Percentiles rank a stretch among this genome's conserved stretches.
Evolutionary conservation across 2,329 filamentous ascomycete species (phyloP).

Genomic region (Fusarium buharicum): DNA sequence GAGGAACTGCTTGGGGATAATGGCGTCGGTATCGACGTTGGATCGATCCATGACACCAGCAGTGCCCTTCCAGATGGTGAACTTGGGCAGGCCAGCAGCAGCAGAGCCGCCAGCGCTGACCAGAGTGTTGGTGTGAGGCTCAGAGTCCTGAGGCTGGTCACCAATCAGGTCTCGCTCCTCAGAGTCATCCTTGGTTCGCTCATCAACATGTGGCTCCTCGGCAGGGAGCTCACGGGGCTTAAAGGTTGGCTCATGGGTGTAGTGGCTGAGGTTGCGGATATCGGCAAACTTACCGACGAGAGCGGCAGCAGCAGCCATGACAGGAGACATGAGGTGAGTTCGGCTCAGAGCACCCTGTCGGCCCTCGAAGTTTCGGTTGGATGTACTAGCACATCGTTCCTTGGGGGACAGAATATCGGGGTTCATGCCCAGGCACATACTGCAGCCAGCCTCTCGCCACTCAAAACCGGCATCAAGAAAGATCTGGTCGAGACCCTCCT

Average conservation of each 20-base stretch:
- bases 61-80: conserved; percentile 84
- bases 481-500: conserved; percentile 91
- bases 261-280: conserved; percentile 79
- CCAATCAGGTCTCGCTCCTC: conserved; percentile 63
- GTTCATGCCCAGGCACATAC: conserved; percentile 99
- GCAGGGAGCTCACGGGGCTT: conserved; percentile 60
- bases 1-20: conserved; percentile 98
- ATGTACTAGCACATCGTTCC: conserved; percentile 94
- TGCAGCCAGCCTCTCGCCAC: conserved; percentile 98
- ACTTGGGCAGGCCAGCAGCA: conserved; percentile 80
- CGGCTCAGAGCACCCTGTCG: conserved; percentile 91
- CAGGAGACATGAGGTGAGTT: conserved; percentile 96
- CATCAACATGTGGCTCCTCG: conserved; percentile 62
- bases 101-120: conserved; percentile 56
- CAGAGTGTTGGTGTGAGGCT: conserved; percentile 71
- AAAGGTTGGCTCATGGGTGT: conserved; percentile 69
- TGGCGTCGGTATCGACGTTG: conserved; percentile 98
- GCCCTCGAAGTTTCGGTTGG: conserved; percentile 97
- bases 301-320: conserved; percentile 92
- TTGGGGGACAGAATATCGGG: conserved; percentile 92
- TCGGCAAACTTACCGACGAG: conserved; percentile 92
- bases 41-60: conserved; percentile 86
- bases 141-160: conserved; percentile 71
- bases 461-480: conserved; percentile 94
- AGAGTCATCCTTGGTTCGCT: conserved; percentile 62